Conservation (phyloP, 768 basidiomycete species). For the Clavulina sp. region DNA sequence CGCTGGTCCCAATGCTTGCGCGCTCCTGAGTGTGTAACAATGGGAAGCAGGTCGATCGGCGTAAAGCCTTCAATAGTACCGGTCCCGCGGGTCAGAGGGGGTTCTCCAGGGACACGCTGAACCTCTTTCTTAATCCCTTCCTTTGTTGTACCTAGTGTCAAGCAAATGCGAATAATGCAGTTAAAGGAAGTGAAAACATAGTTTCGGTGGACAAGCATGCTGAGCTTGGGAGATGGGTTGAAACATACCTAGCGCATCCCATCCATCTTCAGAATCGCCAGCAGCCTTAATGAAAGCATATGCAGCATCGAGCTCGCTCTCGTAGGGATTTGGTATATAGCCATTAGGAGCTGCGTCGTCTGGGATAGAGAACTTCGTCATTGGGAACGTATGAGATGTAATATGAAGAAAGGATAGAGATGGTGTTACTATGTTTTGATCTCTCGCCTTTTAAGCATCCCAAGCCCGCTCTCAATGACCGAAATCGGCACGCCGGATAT, state of each 20-base stretch:
- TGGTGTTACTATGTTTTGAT: no score
- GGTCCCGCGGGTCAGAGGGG: conserved; percentile 8
- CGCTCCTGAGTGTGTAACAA: conserved; percentile 6
- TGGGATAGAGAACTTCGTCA: no score
- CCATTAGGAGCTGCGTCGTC: neutral
- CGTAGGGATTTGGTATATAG: conserved; percentile 2
- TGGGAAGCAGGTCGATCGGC: conserved; percentile 9
- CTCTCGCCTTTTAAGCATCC: no score
- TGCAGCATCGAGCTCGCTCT: conserved; percentile 2
- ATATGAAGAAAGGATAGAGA: no score
- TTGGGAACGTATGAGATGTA: no score
- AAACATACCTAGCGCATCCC: conserved; percentile 9
- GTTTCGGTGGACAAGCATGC: conserved; percentile 2
- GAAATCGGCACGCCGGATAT: no score
- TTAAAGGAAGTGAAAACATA: no score
- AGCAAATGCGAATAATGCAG: no score
- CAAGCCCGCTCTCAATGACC: no score
- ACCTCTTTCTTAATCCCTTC: conserved; percentile 9
- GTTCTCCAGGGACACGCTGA: conserved; percentile 2
- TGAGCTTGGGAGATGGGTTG: neutral
- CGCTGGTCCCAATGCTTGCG: conserved; percentile 2
- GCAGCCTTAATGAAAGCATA: conserved; percentile 8
- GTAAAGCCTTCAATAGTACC: conserved; percentile 7
- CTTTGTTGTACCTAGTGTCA: no score
- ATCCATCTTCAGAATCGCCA: conserved; percentile 9